A percentile compares a stretch with the other conserved stretches of the same genome.
Conservation (phyloP, 768 basidiomycete species). For the Xerocomellus amylosporus region DNA sequence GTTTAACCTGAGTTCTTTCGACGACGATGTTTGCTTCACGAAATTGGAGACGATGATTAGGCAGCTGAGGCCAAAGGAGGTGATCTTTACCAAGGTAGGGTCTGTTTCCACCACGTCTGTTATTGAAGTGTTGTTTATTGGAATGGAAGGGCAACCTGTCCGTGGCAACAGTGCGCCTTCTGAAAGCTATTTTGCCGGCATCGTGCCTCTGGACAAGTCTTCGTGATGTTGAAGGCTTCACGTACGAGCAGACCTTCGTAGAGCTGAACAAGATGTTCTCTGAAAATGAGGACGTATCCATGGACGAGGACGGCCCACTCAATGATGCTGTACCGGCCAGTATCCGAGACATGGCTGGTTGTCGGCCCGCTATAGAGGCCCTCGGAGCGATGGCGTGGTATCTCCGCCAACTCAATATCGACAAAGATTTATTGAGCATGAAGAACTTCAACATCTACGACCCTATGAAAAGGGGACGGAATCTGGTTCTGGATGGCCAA, state of each 20-base stretch:
- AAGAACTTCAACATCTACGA: conserved; percentile 98
- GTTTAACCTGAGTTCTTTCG: conserved; percentile 86
- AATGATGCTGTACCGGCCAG: conserved; percentile 55
- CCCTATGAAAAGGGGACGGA: conserved; percentile 88
- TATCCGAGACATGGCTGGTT: conserved; percentile 70
- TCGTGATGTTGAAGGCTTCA: conserved; percentile 77
- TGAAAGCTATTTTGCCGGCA: conserved; percentile 77
- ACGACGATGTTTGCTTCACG: conserved; percentile 91
- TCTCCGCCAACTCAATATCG: conserved; percentile 90
- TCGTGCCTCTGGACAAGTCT: conserved; percentile 88
- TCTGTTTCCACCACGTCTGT: not conserved
- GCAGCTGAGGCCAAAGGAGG: conserved; percentile 86
- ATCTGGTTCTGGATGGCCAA: conserved; percentile 88
- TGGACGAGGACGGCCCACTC: conserved; percentile 43
- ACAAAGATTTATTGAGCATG: conserved; percentile 92
- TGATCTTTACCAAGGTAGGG: conserved; percentile 82
- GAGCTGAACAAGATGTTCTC: conserved; percentile 70
- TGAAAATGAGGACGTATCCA: conserved; percentile 40
- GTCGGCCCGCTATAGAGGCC: conserved; percentile 71
- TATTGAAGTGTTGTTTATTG: not conserved
- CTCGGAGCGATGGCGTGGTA: conserved; percentile 95
- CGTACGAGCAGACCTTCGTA: conserved; percentile 64
- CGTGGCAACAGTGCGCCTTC: conserved; percentile 73
- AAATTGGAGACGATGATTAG: conserved; percentile 91
- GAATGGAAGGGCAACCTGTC: conserved; percentile 74